These are phyloP conservation scores for Trypanosoma grayi DNA, from an alignment of 208 protist species.

Conservation along the genomic window DNA sequence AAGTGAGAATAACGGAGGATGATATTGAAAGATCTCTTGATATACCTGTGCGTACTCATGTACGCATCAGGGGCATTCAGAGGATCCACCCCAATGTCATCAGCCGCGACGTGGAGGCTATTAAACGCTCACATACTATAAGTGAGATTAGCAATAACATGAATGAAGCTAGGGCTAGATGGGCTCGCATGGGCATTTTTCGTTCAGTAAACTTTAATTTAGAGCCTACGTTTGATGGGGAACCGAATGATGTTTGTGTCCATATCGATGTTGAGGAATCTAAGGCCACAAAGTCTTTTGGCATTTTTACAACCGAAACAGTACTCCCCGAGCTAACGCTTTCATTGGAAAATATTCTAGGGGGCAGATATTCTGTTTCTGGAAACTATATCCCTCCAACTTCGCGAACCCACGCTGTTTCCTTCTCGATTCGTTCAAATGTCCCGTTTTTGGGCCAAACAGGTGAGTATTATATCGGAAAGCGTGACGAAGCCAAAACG, in stretches of 20 bases:
- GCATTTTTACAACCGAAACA: constrained; percentile 83
- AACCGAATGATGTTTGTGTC: constrained; percentile 68
- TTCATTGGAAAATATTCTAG: constrained; percentile 72
- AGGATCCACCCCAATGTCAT: constrained; percentile 69
- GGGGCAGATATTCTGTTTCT: constrained; percentile 70
- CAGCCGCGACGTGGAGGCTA: constrained; percentile 62
- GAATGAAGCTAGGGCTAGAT: constrained; percentile 48
- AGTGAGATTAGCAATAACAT: constrained; percentile 49
- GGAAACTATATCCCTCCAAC: constrained; percentile 82
- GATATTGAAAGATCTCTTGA: constrained; percentile 44
- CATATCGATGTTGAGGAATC: constrained; percentile 69
- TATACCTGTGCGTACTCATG: constrained; percentile 62
- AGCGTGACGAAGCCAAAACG: constrained; percentile 57
- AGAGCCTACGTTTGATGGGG: constrained; percentile 71
- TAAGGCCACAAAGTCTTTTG: constrained; percentile 66
- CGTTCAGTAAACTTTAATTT: constrained; percentile 76
- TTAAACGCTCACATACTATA: constrained; percentile 69
- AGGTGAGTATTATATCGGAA: constrained; percentile 76
- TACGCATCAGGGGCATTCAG: constrained; percentile 51
- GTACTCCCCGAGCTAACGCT: constrained; percentile 70
- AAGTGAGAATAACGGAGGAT: constrained; percentile 50
- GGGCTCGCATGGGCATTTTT: constrained; percentile 72
- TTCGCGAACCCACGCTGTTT: constrained; percentile 66
- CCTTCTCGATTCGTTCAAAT: constrained; percentile 73
- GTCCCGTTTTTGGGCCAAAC: constrained; percentile 73